Conservation (phyloP, 192 early-diverging fungal species). For the Umbelopsis ramanniana region DNA sequence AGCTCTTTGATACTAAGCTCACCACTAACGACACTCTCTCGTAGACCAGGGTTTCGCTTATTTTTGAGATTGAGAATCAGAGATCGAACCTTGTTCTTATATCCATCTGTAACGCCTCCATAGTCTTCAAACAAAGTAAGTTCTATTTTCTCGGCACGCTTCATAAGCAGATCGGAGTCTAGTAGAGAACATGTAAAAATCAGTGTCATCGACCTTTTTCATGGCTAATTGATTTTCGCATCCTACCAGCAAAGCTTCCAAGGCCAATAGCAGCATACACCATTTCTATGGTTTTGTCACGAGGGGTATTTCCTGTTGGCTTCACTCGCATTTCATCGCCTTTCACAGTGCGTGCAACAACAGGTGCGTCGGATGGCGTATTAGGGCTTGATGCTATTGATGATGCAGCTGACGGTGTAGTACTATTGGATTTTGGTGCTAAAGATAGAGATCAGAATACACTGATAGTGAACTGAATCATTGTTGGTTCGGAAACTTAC, state of each 20-base stretch:
- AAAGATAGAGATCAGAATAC: neutral
- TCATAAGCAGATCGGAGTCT: conserved; percentile 58
- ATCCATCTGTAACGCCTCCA: conserved; percentile 54
- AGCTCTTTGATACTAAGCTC: conserved; percentile 66
- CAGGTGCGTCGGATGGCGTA: conserved; percentile 32
- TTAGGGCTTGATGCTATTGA: conserved; percentile 43
- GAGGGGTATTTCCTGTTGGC: conserved; percentile 61
- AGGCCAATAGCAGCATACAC: conserved; percentile 78
- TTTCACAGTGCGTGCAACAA: conserved; percentile 58
- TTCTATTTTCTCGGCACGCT: conserved; percentile 67
- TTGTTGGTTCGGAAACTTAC: conserved; percentile 26
- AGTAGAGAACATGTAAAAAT: conserved; percentile 8
- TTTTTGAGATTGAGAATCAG: conserved; percentile 78
- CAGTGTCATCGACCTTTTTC: conserved; percentile 29
- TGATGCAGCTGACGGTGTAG: conserved; percentile 41
- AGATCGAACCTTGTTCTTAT: conserved; percentile 78
- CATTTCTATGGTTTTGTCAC: conserved; percentile 83
- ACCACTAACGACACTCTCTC: conserved; percentile 69
- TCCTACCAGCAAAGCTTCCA: conserved; percentile 57
- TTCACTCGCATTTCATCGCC: conserved; percentile 57
- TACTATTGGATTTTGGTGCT: neutral
- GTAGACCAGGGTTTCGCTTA: conserved; percentile 78
- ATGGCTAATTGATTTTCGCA: neutral
- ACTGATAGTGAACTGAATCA: too few species aligned
- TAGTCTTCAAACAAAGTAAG: conserved; percentile 60